phyloP scores from a whole-genome alignment of 2,329 filamentous ascomycete species.

The Diatrype stigma region DNA sequence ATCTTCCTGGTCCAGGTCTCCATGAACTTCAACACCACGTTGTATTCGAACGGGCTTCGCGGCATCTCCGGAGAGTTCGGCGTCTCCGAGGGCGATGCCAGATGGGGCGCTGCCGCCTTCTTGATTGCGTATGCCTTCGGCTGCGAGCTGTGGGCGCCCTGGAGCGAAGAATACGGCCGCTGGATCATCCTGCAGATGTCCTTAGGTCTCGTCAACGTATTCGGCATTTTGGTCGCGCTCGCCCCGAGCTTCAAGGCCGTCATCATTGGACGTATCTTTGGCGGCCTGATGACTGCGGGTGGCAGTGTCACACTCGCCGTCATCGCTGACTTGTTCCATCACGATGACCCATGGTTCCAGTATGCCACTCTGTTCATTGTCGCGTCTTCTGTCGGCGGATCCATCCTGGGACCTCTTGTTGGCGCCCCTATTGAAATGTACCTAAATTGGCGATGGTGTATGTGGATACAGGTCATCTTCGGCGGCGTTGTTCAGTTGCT shows the following conservation, averaged over 20 bases:
- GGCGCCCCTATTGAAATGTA: constrained; percentile 67
- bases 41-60: constrained; percentile 62
- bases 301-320: constrained; percentile 68
- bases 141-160: constrained; percentile 81
- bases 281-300: constrained; percentile 64
- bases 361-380: constrained; percentile 71
- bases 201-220: constrained; percentile 70
- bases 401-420: constrained; percentile 68
- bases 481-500: constrained; percentile 64
- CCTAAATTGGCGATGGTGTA: constrained; percentile 67
- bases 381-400: constrained; percentile 73
- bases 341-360: constrained; percentile 55
- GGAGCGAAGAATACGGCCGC: constrained; percentile 78
- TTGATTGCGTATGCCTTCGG: constrained; percentile 76
- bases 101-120: constrained; percentile 72
- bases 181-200: constrained; percentile 68
- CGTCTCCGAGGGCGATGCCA: constrained; percentile 61
- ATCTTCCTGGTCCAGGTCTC: constrained; percentile 68
- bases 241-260: constrained; percentile 66
- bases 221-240: constrained; percentile 64
- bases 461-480: constrained; percentile 79
- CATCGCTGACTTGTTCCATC: constrained; percentile 68
- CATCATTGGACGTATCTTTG: constrained; percentile 63
- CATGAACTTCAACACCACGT: constrained; percentile 72
- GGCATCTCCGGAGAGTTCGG: constrained; percentile 62